Evolutionary conservation across 2,329 filamentous ascomycete genomes (phyloP).

Genomic region (Phoma sp.): DNA sequence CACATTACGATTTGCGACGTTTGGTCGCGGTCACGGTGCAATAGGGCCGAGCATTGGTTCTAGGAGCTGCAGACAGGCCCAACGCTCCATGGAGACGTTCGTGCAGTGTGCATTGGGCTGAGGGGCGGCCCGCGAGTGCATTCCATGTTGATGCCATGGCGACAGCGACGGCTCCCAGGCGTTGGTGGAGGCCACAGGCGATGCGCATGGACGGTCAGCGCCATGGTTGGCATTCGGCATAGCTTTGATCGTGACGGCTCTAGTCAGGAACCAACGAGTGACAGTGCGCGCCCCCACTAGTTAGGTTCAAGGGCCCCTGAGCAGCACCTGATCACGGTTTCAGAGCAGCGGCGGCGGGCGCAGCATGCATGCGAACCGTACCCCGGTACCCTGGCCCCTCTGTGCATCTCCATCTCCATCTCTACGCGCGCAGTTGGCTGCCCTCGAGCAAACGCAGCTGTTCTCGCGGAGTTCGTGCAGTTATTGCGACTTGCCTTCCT

Average conservation of each 20-base stretch:
- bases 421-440: constrained; percentile 9
- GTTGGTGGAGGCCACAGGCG: not conserved
- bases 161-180: not conserved
- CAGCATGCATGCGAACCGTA: constrained; percentile 22
- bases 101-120: constrained; percentile 1
- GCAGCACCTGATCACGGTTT: constrained; percentile 24
- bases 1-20: constrained; percentile 16
- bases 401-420: constrained; percentile 10
- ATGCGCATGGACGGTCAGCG: not conserved
- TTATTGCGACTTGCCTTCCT: constrained; percentile 12
- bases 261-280: constrained; percentile 17
- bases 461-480: constrained; percentile 4
- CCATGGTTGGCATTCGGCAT: constrained; percentile 2
- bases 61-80: constrained; percentile 5
- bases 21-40: constrained; percentile 2
- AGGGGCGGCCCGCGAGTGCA: constrained; percentile 12
- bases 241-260: constrained; percentile 6
- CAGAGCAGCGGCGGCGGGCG: constrained; percentile 14
- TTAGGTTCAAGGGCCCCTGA: constrained; percentile 4
- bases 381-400: constrained; percentile 10
- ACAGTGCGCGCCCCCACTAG: constrained; percentile 12
- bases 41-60: constrained; percentile 4
- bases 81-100: not conserved
- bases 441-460: constrained; percentile 2
- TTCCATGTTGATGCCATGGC: constrained; percentile 9